These are phyloP conservation scores for Miscanthus lutarioriparius DNA, from an alignment of 176 grass and related monocot genomes.

Conservation along the genomic window DNA sequence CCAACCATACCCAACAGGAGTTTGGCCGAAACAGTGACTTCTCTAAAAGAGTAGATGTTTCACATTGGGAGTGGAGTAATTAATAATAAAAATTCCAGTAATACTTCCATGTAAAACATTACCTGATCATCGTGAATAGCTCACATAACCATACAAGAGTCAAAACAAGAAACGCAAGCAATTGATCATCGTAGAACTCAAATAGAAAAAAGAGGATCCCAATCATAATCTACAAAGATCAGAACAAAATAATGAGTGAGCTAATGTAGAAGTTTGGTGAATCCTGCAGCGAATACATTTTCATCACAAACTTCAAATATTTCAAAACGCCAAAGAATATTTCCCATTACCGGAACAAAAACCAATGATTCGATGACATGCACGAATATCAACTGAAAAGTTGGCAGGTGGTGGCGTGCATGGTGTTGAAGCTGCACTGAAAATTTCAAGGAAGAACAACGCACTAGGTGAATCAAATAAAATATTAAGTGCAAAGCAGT, in stretches of 20 bases:
- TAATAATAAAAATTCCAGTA: slow-evolving; percentile 18
- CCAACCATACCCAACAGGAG: background rate
- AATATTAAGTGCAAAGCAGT: slow-evolving; percentile 16
- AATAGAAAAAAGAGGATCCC: slow-evolving; percentile 98
- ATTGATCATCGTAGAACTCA: slow-evolving; percentile 96
- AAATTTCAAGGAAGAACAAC: slow-evolving; percentile 46
- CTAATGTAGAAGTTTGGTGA: background rate
- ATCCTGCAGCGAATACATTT: slow-evolving; percentile 12
- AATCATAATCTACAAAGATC: slow-evolving; percentile 91
- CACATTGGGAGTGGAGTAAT: background rate
- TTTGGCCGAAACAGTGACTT: background rate
- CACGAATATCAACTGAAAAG: slow-evolving; percentile 97
- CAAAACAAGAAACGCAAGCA: slow-evolving; percentile 92
- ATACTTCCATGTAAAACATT: slow-evolving; percentile 28
- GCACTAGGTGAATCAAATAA: background rate
- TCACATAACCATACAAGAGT: slow-evolving; percentile 99
- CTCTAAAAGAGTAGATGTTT: background rate
- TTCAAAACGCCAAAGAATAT: slow-evolving; percentile 18
- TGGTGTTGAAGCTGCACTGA: slow-evolving; percentile 99
- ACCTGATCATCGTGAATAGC: slow-evolving; percentile 99
- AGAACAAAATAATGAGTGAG: slow-evolving; percentile 42
- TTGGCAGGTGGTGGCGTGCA: slow-evolving; percentile 90
- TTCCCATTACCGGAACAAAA: slow-evolving; percentile 92
- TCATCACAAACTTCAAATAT: slow-evolving; percentile 15
- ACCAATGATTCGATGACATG: slow-evolving; percentile 98